Percentiles rank a stretch among this genome's conserved stretches.
Conservation (phyloP, 441 rosid genomes). For the Syzygium syzygioides region DNA sequence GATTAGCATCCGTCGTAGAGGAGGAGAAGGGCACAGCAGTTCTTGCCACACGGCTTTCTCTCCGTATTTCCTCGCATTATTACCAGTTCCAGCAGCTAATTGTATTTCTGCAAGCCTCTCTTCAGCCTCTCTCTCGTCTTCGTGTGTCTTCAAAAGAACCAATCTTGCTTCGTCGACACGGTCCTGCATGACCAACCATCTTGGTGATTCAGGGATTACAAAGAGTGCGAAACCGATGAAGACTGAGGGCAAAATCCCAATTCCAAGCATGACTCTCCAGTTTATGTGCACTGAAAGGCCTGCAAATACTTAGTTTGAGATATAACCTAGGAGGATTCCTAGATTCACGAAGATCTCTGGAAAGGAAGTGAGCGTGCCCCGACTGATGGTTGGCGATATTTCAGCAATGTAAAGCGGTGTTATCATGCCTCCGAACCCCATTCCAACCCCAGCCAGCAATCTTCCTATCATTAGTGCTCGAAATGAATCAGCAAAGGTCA, state of each 20-base stretch:
- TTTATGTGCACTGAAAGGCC: slow-evolving; percentile 56
- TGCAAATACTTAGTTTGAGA: slow-evolving; percentile 78
- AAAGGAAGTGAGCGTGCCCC: slow-evolving; percentile 81
- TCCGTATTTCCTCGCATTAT: slow-evolving; percentile 25
- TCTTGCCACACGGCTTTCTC: slow-evolving; percentile 72
- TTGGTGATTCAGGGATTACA: slow-evolving; percentile 84
- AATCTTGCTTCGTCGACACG: slow-evolving; percentile 65
- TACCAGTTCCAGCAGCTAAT: slow-evolving; percentile 43
- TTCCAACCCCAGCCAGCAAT: slow-evolving; percentile 66
- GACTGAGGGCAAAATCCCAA: slow-evolving; percentile 71
- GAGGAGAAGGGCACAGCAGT: slow-evolving; percentile 61
- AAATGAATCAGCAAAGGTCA: slow-evolving; percentile 78
- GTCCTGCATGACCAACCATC: slow-evolving; percentile 82
- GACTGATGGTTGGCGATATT: slow-evolving; percentile 56
- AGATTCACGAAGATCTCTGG: slow-evolving; percentile 79
- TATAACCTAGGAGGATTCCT: slow-evolving; percentile 81
- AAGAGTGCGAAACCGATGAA: slow-evolving; percentile 66
- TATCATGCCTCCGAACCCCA: slow-evolving; percentile 79
- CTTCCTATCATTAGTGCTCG: slow-evolving; percentile 65
- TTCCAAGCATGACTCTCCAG: slow-evolving; percentile 93
- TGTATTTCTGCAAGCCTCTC: slow-evolving; percentile 71
- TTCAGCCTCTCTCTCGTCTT: slow-evolving; percentile 58
- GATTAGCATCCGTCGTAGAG: slow-evolving; percentile 56
- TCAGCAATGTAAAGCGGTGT: slow-evolving; percentile 85
- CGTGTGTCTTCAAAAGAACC: slow-evolving; percentile 63